Evolutionary conservation across 2,329 filamentous ascomycete species (phyloP), one percentile per base, ranked within the genome.

Genomic region (Hypocrella siamensis): DNA sequence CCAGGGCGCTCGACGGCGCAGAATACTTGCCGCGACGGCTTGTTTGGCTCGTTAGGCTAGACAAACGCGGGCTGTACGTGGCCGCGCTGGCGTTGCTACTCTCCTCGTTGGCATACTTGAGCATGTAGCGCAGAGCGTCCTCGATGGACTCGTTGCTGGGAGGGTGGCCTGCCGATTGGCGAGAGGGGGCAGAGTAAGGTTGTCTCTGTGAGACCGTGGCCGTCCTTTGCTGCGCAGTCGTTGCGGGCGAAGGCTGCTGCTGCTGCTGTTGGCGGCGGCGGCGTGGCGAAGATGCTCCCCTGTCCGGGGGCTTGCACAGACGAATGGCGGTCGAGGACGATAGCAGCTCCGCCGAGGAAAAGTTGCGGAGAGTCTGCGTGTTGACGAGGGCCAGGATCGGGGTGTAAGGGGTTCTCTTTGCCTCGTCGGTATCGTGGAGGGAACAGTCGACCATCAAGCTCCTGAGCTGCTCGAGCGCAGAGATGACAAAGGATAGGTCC

Each of bases 101-200:
- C n/a, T 21, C 17, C 15, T 19, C 29, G 2, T 17, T 15, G n/a
- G 29, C n/a, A 19, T 31, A 22, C 17, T 21, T 31, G 11, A 31
- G 29, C 8, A 31, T 31, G 17, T 31, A 31, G n/a, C 29, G 12
- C 4, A 31, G 14, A 21, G 29, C 29, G 19, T 31, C 29, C 14
- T 15, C 29, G 14, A 31, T 31, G n/a, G 29, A 31, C 19, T 22
- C 19, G 19, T 19, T 31, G n/a, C 24, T 19, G 9, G 29, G 29
- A 6, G 24, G 29, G 14, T 19, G 6, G 8, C 17, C 29, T 10
- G 15, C 5, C 8, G 5, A 5, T 17, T 18, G 29, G 19, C n/a
- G 16, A 22, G 14, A 15, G 14, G 18, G 14, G 21, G n/a, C 10
- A 5, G 10, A 19, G 29, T 16, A 31, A 9, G 12, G 5, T 19